Conservation (phyloP, 805 yeast species). For the Ascoidea asiatica region DNA sequence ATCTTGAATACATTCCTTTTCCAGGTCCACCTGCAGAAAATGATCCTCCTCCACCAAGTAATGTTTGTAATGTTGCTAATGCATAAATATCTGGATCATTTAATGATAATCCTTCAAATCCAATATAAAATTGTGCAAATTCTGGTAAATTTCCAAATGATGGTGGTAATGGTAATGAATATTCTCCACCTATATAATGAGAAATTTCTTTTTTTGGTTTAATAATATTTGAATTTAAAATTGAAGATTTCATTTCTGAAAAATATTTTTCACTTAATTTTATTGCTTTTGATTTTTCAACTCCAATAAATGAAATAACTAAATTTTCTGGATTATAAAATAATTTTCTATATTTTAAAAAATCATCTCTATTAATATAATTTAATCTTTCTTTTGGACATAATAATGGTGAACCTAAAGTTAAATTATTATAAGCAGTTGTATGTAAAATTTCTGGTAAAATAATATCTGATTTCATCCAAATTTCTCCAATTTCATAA, state of each 20-base stretch:
- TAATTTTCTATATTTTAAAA: conserved; percentile 35
- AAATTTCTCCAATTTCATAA: conserved; percentile 74
- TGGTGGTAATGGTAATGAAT: conserved; percentile 35
- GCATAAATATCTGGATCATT: conserved; percentile 82
- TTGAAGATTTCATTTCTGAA: conserved; percentile 24
- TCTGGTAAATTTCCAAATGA: conserved; percentile 60
- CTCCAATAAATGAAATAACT: conserved; percentile 82
- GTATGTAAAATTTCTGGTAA: conserved; percentile 85
- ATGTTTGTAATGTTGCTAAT: conserved; percentile 75
- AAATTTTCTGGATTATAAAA: conserved; percentile 70
- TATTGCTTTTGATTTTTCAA: conserved; percentile 55
- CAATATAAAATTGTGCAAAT: conserved; percentile 74
- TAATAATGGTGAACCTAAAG: conserved; percentile 76
- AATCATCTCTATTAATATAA: conserved; percentile 27
- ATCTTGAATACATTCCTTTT: conserved; percentile 93
- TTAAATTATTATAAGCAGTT: conserved; percentile 58
- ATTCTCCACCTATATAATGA: conserved; percentile 46
- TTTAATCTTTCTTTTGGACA: conserved; percentile 64
- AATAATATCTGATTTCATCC: conserved; percentile 70
- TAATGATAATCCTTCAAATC: conserved; percentile 78
- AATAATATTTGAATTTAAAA: conserved; percentile 11
- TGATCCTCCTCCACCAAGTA: conserved; percentile 94
- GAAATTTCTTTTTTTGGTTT: conserved; percentile 24
- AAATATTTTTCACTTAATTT: conserved; percentile 48
- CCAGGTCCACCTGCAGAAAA: conserved; percentile 99